Evolutionary conservation across 768 basidiomycete species (phyloP).

Genomic region (Sistotremastrum niveocremeum): DNA sequence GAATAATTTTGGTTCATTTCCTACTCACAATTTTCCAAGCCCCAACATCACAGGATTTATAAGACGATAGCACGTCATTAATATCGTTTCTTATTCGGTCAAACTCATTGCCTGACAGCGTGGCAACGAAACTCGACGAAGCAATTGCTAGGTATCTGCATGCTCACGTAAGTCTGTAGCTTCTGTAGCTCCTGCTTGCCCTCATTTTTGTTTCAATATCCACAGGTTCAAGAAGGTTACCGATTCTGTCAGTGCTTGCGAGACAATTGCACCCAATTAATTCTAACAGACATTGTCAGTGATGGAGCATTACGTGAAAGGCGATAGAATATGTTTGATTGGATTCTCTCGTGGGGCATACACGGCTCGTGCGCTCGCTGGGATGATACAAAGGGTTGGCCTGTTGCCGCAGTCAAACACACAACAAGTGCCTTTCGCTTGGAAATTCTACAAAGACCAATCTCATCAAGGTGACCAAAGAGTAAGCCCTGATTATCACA

Average conservation of each 20-base stretch:
- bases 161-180: conserved; percentile 3
- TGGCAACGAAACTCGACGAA: conserved; percentile 5
- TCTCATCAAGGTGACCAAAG: conserved; percentile 34
- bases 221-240: neutral
- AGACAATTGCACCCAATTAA: neutral
- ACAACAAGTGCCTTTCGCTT: conserved; percentile 44
- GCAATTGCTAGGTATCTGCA: conserved; percentile 9
- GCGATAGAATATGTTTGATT: conserved; percentile 21
- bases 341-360: conserved; percentile 28
- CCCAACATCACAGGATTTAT: too few species aligned
- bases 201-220: too few species aligned
- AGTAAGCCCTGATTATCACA: conserved; percentile 27
- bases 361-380: conserved; percentile 21
- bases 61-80: too few species aligned
- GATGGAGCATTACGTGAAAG: neutral
- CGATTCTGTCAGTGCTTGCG: too few species aligned
- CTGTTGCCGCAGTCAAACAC: conserved; percentile 17
- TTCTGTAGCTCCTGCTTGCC: neutral
- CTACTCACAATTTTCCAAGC: neutral
- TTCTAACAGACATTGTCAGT: neutral
- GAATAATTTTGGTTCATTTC: conserved; percentile 7
- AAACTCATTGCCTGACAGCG: neutral
- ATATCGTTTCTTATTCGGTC: too few species aligned
- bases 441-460: conserved; percentile 39
- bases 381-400: conserved; percentile 20